phyloP scores from a whole-genome alignment of 75 land plant species.

The Gnetum montanum region DNA sequence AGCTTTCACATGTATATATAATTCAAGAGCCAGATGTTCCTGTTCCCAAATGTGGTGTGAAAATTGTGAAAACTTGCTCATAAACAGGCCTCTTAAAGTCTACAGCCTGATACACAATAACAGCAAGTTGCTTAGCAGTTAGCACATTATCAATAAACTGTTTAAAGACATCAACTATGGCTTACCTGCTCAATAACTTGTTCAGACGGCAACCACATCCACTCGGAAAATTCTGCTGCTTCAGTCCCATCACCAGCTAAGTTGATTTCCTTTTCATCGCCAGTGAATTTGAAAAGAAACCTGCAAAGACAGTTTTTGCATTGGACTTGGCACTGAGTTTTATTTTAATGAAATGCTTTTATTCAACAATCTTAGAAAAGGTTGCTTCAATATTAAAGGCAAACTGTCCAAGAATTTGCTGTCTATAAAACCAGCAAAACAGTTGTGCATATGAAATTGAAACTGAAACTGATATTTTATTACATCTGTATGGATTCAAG shows the following conservation, averaged over 20 bases:
- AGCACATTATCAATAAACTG: neutral
- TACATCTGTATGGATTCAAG: too few relatives aligned
- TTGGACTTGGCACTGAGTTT: too few relatives aligned
- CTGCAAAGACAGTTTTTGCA: too few relatives aligned
- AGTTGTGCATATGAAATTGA: too few relatives aligned
- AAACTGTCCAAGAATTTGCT: too few relatives aligned
- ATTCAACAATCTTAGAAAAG: too few relatives aligned
- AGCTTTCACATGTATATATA: too few relatives aligned
- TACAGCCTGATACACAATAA: constrained; percentile 54
- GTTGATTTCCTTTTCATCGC: constrained; percentile 68
- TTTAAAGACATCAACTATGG: neutral
- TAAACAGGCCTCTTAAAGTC: constrained; percentile 76
- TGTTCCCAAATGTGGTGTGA: constrained; percentile 27
- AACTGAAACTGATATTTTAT: too few relatives aligned
- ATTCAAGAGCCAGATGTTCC: neutral
- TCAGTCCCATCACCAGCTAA: constrained; percentile 52
- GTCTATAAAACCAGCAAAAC: neutral
- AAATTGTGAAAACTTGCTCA: constrained; percentile 50
- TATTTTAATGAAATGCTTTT: too few relatives aligned
- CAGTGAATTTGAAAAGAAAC: constrained; percentile 72
- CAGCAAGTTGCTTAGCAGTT: neutral
- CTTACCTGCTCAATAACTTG: constrained; percentile 61
- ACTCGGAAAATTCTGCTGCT: constrained; percentile 69
- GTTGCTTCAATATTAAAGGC: too few relatives aligned
- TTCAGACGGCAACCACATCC: constrained; percentile 74